phyloP scores from a whole-genome alignment of 202 grass and related monocot species.

The Eragrostis tef region DNA sequence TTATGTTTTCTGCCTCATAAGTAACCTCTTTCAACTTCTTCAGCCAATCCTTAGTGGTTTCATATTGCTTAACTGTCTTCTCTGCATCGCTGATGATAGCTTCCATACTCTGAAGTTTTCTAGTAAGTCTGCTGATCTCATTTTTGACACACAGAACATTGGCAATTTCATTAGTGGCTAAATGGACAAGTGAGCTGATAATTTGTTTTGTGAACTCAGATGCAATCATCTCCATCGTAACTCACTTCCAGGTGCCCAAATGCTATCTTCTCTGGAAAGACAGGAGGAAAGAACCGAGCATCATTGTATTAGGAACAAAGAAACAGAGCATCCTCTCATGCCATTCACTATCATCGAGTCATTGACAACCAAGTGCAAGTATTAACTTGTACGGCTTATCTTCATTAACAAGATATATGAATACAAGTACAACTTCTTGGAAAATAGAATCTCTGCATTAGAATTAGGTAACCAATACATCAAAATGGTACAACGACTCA shows the following conservation, averaged over 20 bases:
- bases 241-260: constrained; percentile 1
- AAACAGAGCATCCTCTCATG: neutral
- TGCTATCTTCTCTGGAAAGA: constrained; percentile 25
- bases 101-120: constrained; percentile 38
- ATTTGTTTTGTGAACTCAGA: constrained; percentile 46
- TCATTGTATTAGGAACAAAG: constrained; percentile 7
- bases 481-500: neutral
- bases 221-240: constrained; percentile 52
- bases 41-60: constrained; percentile 51
- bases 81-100: constrained; percentile 47
- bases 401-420: neutral
- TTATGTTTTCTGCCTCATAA: constrained; percentile 54
- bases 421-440: neutral
- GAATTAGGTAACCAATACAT: neutral
- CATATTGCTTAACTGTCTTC: constrained; percentile 39
- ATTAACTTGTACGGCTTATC: too few relatives aligned
- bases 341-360: neutral
- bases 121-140: constrained; percentile 44
- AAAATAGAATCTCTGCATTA: neutral
- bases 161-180: constrained; percentile 42
- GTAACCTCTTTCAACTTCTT: constrained; percentile 42
- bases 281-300: neutral
- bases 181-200: constrained; percentile 34
- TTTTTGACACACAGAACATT: constrained; percentile 43
- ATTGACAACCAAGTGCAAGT: too few relatives aligned